phyloP scores from a whole-genome alignment of 2,329 filamentous ascomycete genomes.

The Aspergillus felis region DNA sequence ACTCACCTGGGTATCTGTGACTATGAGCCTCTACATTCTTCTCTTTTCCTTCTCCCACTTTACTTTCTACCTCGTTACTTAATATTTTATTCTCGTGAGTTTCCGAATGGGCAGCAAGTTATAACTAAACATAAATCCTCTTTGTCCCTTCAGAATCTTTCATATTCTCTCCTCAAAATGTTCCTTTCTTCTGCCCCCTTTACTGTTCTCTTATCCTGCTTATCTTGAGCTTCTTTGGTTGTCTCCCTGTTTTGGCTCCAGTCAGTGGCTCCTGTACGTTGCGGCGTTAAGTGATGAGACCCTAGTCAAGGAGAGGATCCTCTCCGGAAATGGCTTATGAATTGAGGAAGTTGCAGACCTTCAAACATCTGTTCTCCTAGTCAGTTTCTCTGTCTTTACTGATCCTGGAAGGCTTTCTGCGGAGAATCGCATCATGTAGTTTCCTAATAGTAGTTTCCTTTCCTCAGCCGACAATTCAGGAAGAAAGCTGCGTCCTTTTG shows the following conservation, averaged over 20 bases:
- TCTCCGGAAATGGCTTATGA: slow-evolving; percentile 16
- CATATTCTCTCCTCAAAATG: background rate
- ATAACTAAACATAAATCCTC: slow-evolving; percentile 7
- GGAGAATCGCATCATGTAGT: background rate
- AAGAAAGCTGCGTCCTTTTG: background rate
- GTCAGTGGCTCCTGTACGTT: slow-evolving; percentile 1
- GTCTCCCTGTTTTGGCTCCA: slow-evolving; percentile 4
- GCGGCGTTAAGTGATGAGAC: slow-evolving; percentile 14
- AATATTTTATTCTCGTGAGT: slow-evolving; percentile 17
- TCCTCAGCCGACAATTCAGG: background rate
- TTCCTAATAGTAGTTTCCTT: background rate
- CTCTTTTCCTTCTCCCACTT: slow-evolving; percentile 19
- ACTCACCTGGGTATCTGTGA: slow-evolving; percentile 3
- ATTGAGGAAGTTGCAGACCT: slow-evolving; percentile 9
- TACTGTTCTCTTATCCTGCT: slow-evolving; percentile 10
- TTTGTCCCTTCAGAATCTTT: slow-evolving; percentile 10
- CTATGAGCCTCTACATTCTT: slow-evolving; percentile 12
- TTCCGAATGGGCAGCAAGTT: background rate
- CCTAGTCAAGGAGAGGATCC: slow-evolving; percentile 7
- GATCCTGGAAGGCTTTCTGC: background rate
- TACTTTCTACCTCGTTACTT: slow-evolving; percentile 21
- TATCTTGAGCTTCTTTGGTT: slow-evolving; percentile 4
- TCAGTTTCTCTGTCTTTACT: background rate
- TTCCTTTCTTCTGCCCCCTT: slow-evolving; percentile 6
- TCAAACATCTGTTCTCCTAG: background rate